phyloP scores from a whole-genome alignment of 257 asterid genomes.

The Solanum chiquidenum region DNA sequence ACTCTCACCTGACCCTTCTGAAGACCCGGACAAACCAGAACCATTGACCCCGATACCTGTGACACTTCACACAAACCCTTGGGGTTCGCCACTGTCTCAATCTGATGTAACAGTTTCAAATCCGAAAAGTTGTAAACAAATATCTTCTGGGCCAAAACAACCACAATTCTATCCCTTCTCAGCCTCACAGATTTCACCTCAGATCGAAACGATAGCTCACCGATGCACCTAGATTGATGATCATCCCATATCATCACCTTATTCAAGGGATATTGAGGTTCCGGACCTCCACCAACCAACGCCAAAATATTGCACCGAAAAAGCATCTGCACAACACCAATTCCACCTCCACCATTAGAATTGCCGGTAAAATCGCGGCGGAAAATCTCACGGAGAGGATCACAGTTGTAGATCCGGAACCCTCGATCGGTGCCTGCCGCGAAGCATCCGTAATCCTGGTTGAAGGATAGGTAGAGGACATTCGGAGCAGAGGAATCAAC shows the following conservation, averaged over 20 bases:
- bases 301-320: constrained; percentile 76
- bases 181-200: constrained; percentile 81
- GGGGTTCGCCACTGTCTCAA: constrained; percentile 73
- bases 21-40: constrained; percentile 75
- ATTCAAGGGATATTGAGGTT: constrained; percentile 66
- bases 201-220: constrained; percentile 73
- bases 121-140: constrained; percentile 73
- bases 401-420: constrained; percentile 77
- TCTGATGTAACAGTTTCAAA: constrained; percentile 76
- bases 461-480: constrained; percentile 78
- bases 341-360: constrained; percentile 48
- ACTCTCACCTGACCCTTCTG: constrained; percentile 88
- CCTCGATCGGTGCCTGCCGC: constrained; percentile 74
- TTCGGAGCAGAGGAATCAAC: constrained; percentile 10
- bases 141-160: constrained; percentile 67
- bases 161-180: constrained; percentile 63
- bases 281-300: constrained; percentile 74
- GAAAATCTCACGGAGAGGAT: constrained; percentile 71
- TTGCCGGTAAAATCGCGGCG: constrained; percentile 54
- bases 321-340: constrained; percentile 82
- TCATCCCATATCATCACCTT: constrained; percentile 98
- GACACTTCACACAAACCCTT: constrained; percentile 87
- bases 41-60: constrained; percentile 60
- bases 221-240: constrained; percentile 71
- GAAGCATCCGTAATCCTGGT: constrained; percentile 84